Base-by-base conservation (phyloP, 306 rosid genomes). In the Begonia loranthoides region DNA sequence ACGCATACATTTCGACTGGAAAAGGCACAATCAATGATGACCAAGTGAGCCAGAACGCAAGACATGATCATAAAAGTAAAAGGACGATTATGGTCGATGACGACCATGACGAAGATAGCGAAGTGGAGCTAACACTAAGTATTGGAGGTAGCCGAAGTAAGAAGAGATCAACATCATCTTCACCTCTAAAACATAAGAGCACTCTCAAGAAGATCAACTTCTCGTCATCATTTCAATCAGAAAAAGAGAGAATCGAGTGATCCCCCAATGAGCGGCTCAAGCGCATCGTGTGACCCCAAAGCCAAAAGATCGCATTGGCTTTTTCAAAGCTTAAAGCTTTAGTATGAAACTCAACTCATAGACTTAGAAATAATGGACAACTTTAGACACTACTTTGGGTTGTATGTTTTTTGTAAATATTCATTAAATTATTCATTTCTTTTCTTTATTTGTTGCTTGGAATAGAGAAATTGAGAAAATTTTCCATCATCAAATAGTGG, bases 121-220 rank as follows among this genome's bases (percentile, higher is more conserved):
- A 86, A 57, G 82, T 92, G 55, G 99, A 92, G 71, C 79, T 92
- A 57, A 78, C 94, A 60, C 69, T 92, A 59, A 86, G 96, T 60
- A 80, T 92, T 36, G 99, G 96, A 58, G 79, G 84, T 53, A 57
- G 81, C 61, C 21, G 60, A 15, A 70, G 63, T 59, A 78, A 74
- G 77, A 82, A 71, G 66, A 66, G 65, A 71, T 49, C 78, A 7
- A 67, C 72, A 62, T 40, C 71, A 43, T 33, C 46, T 49, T 10
- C 57, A 3, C 51, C 57, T 54, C 56, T 66, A 43, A 51, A 68
- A 19, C 65, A 53, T 17, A 70, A 64, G 53, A 67, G 59, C 41
- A 69, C 9, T 28, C 36, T 28, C n/a, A 3, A 43, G 60, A 51
- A 74, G 79, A 49, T 63, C 74, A 2, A 64, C 75, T 70, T 77